These are phyloP conservation scores for Pichia cabralensis DNA, from an alignment of 805 yeast genomes.

Conservation along the genomic window DNA sequence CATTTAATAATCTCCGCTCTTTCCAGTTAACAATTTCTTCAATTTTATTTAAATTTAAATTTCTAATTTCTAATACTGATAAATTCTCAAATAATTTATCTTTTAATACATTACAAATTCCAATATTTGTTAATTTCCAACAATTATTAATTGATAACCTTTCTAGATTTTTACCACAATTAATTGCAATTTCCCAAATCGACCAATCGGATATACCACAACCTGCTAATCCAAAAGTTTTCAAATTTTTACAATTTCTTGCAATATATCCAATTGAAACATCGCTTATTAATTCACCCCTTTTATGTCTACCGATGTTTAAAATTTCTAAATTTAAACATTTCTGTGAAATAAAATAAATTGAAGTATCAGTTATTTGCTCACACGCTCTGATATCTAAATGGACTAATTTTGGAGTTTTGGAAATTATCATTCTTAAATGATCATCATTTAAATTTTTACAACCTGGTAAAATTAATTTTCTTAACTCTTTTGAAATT, in stretches of 20 bases:
- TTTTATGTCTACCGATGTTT: conserved; percentile 71
- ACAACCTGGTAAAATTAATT: conserved; percentile 63
- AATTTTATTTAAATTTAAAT: conserved; percentile 49
- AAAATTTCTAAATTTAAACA: conserved; percentile 51
- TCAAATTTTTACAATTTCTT: conserved; percentile 43
- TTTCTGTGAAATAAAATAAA: conserved; percentile 51
- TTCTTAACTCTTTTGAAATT: conserved; percentile 31
- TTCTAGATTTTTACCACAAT: conserved; percentile 36
- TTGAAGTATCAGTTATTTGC: conserved; percentile 61
- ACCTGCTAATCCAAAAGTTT: conserved; percentile 84
- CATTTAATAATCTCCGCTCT: conserved; percentile 30
- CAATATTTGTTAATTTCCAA: conserved; percentile 25
- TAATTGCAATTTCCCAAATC: conserved; percentile 68
- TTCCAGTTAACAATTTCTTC: conserved; percentile 62
- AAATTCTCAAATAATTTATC: conserved; percentile 45
- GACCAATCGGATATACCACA: conserved; percentile 69
- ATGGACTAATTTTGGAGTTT: conserved; percentile 49
- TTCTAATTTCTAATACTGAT: conserved; percentile 69
- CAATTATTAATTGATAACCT: conserved; percentile 75
- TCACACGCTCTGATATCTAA: conserved; percentile 84
- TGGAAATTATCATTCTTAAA: conserved; percentile 39
- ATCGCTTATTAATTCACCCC: conserved; percentile 63
- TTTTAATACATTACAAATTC: conserved; percentile 26
- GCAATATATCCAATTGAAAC: conserved; percentile 50
- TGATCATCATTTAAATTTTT: conserved; percentile 50